Evolutionary conservation across 2,329 filamentous ascomycete species (phyloP).

Genomic region (Aspergillus neoniger): DNA sequence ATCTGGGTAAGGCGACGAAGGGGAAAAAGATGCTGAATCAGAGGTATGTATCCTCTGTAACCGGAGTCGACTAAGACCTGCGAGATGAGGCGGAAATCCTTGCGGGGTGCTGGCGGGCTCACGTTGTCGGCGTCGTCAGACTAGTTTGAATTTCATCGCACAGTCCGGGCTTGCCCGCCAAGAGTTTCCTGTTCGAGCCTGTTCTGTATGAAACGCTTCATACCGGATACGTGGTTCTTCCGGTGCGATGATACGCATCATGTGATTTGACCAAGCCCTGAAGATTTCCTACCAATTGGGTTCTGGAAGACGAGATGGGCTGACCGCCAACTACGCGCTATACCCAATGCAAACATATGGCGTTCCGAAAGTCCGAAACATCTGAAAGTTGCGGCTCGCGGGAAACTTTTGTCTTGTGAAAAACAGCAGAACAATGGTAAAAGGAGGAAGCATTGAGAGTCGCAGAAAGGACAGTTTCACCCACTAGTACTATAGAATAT

Average conservation of each 20-base stretch:
- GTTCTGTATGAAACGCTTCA: constrained; percentile 22
- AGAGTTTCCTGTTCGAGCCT: constrained; percentile 29
- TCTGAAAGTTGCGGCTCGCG: constrained; percentile 1
- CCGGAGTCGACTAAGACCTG: constrained; percentile 22
- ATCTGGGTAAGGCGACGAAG: constrained; percentile 21
- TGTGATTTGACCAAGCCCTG: constrained; percentile 31
- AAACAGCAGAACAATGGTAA: neutral
- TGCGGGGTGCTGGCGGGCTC: constrained; percentile 28
- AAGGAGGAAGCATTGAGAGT: neutral
- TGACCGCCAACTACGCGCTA: neutral
- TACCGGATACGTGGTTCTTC: constrained; percentile 28
- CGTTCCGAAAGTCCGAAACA: neutral
- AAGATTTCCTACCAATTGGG: neutral
- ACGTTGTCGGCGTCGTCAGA: constrained; percentile 32
- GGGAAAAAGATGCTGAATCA: constrained; percentile 15
- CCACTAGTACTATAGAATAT: neutral
- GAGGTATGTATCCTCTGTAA: constrained; percentile 24
- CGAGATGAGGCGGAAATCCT: constrained; percentile 28
- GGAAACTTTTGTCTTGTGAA: constrained; percentile 6
- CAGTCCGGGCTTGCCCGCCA: constrained; percentile 40
- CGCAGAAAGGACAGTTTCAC: neutral
- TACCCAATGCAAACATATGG: too few relatives aligned
- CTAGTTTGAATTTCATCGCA: constrained; percentile 46
- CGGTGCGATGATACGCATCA: constrained; percentile 21
- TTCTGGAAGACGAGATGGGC: neutral